A percentile compares a stretch with the other conserved stretches of the same genome.
Conservation (phyloP, 495 filamentous ascomycete genomes). For the Neurospora hispaniola region DNA sequence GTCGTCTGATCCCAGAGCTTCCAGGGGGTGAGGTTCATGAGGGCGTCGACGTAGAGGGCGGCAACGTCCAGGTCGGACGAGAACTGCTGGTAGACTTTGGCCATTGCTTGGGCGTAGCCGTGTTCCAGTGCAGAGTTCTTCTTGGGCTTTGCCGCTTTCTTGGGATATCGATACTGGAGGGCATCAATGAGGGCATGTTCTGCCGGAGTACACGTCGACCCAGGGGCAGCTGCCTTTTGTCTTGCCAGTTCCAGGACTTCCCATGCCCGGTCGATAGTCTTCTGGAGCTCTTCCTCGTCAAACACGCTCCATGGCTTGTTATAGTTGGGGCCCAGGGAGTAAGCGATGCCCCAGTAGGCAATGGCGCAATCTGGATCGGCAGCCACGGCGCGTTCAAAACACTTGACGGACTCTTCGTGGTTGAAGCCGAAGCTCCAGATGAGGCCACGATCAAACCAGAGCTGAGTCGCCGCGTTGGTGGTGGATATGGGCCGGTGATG, state of each 20-base stretch:
- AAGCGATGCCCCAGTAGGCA: constrained; percentile 60
- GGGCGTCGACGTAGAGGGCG: constrained; percentile 50
- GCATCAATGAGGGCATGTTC: constrained; percentile 51
- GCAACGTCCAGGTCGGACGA: constrained; percentile 49
- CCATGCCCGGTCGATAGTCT: constrained; percentile 35
- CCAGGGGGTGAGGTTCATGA: constrained; percentile 65
- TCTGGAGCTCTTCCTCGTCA: constrained; percentile 44
- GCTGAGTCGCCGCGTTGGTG: constrained; percentile 31
- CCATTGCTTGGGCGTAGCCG: constrained; percentile 53
- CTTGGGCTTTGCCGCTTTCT: constrained; percentile 21
- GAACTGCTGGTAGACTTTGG: constrained; percentile 40
- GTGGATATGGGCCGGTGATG: constrained; percentile 40
- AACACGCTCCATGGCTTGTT: constrained; percentile 64
- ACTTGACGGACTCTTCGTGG: constrained; percentile 48
- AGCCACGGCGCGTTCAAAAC: constrained; percentile 48
- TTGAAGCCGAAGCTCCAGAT: constrained; percentile 59
- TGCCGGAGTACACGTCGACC: constrained; percentile 16
- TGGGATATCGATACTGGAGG: constrained; percentile 44
- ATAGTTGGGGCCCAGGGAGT: constrained; percentile 57
- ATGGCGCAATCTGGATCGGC: constrained; percentile 46
- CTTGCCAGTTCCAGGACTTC: constrained; percentile 33
- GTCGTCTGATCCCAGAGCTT: constrained; percentile 51
- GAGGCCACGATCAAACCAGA: constrained; percentile 53
- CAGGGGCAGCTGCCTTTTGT: constrained; percentile 18
- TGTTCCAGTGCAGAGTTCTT: constrained; percentile 44